Conservation (phyloP, 345 rosid species). For the Syzygium grande region DNA sequence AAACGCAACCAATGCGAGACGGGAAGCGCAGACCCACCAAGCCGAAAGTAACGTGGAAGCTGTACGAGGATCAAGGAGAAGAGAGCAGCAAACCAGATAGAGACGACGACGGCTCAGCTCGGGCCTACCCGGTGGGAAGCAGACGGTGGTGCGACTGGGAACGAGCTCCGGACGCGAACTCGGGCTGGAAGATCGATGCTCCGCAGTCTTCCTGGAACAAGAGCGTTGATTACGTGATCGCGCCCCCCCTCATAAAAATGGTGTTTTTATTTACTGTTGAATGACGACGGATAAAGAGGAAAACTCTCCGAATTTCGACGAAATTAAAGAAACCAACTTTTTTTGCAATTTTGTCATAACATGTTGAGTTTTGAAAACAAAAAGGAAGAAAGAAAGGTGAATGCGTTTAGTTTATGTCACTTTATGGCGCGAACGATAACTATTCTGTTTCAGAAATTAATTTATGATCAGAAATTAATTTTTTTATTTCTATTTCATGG, state of each 20-base stretch:
- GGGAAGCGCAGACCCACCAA: background rate
- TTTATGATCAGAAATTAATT: too few species aligned
- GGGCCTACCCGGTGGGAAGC: background rate
- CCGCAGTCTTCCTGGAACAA: background rate
- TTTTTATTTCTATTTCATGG: too few species aligned
- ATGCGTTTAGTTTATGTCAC: too few species aligned
- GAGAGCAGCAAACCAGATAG: background rate
- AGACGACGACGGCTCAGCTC: background rate
- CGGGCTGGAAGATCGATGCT: background rate
- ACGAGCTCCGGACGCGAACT: background rate
- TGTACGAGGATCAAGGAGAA: background rate
- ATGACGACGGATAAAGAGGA: background rate
- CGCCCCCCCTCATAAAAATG: rapidly evolving
- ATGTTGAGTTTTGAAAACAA: background rate
- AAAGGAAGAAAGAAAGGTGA: background rate
- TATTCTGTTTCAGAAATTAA: too few species aligned
- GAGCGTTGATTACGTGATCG: background rate
- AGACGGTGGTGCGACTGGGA: background rate
- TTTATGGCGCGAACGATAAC: too few species aligned
- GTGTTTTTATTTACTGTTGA: background rate
- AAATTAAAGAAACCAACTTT: background rate
- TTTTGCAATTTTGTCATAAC: background rate
- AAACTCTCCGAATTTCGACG: background rate
- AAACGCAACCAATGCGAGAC: background rate
- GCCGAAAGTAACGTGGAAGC: background rate